Percentiles rank a stretch among this genome's conserved stretches.
phyloP scores from a whole-genome alignment of 1,284 basidiomycete species.

The Ceratobasidium sp. region DNA sequence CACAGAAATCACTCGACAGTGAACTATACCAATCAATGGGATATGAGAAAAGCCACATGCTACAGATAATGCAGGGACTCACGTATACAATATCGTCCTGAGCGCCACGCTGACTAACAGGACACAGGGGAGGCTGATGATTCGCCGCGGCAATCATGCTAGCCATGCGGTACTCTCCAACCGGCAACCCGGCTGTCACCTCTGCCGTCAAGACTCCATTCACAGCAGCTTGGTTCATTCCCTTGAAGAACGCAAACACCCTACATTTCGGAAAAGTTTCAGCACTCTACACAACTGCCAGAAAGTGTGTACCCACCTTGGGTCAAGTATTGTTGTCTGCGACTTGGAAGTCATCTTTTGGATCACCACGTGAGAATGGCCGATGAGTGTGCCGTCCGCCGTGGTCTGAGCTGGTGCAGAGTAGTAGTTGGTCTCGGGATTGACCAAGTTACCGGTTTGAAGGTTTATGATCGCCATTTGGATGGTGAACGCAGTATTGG shows the following conservation, averaged over 20 bases:
- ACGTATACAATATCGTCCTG: constrained; percentile 70
- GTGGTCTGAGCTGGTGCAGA: constrained; percentile 73
- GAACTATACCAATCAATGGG: constrained; percentile 52
- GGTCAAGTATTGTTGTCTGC: constrained; percentile 65
- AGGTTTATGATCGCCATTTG: constrained; percentile 66
- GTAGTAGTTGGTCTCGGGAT: constrained; percentile 70
- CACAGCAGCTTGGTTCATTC: constrained; percentile 62
- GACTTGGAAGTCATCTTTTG: constrained; percentile 62
- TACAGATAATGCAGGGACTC: constrained; percentile 49
- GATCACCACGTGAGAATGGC: constrained; percentile 73
- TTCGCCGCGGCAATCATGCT: constrained; percentile 70
- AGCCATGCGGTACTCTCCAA: constrained; percentile 69
- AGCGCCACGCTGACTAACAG: constrained; percentile 69
- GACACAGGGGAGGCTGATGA: constrained; percentile 71
- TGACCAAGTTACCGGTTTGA: constrained; percentile 70
- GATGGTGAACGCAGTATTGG: constrained; percentile 68
- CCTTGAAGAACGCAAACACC: constrained; percentile 75
- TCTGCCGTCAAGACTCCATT: constrained; percentile 64
- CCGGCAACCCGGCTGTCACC: constrained; percentile 67
- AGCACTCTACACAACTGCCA: not conserved
- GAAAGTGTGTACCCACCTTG: constrained; percentile 50
- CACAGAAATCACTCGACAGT: constrained; percentile 53
- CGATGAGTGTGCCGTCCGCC: constrained; percentile 62
- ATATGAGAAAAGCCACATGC: not conserved
- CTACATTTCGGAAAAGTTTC: not conserved